Evolutionary conservation across 2,329 filamentous ascomycete species (phyloP), one percentile per base, ranked within the genome.

Genomic region (Cladosporium sp.): DNA sequence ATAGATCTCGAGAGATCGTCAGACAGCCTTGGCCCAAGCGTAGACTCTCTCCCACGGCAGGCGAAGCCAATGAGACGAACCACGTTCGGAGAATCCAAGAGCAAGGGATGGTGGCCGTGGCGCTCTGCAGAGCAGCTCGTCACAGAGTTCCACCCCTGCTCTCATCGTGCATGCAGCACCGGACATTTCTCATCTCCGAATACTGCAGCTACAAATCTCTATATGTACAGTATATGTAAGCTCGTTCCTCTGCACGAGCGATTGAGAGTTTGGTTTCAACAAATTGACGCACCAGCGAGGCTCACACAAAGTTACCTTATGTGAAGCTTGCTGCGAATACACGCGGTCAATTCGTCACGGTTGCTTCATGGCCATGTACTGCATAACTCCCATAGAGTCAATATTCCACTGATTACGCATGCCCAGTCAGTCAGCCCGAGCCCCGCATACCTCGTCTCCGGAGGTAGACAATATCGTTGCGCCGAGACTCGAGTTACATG

Each of bases 21-120:
- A 21, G 55, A 38, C 32, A 57, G 36, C 11, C 51, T 64, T 57
- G 61, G 61, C 61, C 61, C 61, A 34, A 64, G 61, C 61, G 61
- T 41, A 24, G 49, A 15, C 18, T 47, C 36, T 26, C 52, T 26
- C 52, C 15, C 51, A 41, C 61, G 51, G 61, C 51, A 57, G 30
- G 61, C 15, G 44, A 26, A 55, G 49, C 36, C 51, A 57, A 64
- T 55, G 30, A 18, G 44, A 28, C 10, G 30, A 55, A 32, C 30
- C 49, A 55, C 30, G 52, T 24, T 54, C 60, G 21, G 59, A 30
- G 28, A 61, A 21, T 28, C 49, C 47, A 41, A 51, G 28, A 7
- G 49, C 61, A 64, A 64, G 51, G 51, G 36, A 55, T 57, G 26
- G 34, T 21, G 36, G 36, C 3, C 52, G 24, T 38, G 36, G 24